Evolutionary conservation across 371 early-diverging fungal genomes (phyloP), one percentile per base, ranked within the genome.

Genomic region (Mucor plumbeus): DNA sequence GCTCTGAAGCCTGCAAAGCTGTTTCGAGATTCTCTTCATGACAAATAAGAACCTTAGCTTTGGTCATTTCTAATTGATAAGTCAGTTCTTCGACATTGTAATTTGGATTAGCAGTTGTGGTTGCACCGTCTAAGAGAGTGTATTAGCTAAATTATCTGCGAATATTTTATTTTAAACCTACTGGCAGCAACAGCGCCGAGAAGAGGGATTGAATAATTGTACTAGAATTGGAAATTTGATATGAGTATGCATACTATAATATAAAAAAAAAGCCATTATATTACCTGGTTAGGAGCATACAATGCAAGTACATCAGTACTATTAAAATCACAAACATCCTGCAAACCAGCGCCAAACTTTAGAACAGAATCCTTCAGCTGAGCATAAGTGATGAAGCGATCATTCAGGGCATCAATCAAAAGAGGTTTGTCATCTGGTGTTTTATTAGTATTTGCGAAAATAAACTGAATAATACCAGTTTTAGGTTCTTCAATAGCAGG

Each of bases 11-110:
- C 35, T 73, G 77, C 9, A 84, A 58, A 2, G 90, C 91, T 13
- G 48, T 75, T 0, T 83, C 62, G 10, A 91, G 31, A 35, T 83
- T 83, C 68, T 36, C 72, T 68, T 81, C 78, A 59, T 78, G 76
- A 5, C 79, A 75, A 40, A 93, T 75, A 15, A 93, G 66, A 41
- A 86, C 75, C 10, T 82, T 84, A 5, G 93, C 92, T 7, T 83
- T 80, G 6, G 91, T 83, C 67, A 90, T 87, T 15, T 77, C 65
- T 67, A 95, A 75, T 69, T 94, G 94, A 70, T 87, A 83, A 0
- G 86, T 83, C 19, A 94, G 75, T 70, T 96, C 96, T 44, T 84
- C 81, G 1, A 83, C 75, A 0, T 87, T 93, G 75, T 94, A 94
- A 26, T 82, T 81, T 9, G 94, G 91, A 66, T 94, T 96, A 33